Percentiles rank a stretch among this genome's conserved stretches.
These are phyloP conservation scores for Botrytis galanthina DNA, from an alignment of 2,329 filamentous ascomycete genomes.

Conservation along the genomic window DNA sequence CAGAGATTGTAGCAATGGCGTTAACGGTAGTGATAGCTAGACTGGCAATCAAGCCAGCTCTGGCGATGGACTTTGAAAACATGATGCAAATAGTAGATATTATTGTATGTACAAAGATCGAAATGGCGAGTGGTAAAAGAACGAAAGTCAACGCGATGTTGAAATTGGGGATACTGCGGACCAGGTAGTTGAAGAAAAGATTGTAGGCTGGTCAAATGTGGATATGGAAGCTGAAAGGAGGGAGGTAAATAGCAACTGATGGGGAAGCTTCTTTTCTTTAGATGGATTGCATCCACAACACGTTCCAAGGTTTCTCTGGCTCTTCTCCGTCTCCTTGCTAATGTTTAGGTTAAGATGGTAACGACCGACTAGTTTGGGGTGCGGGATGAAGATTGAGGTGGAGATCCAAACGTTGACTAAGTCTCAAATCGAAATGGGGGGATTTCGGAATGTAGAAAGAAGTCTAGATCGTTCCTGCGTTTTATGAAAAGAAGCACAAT, in stretches of 20 bases:
- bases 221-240: not conserved
- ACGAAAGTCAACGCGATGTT: conserved; percentile 1
- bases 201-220: conserved; percentile 3
- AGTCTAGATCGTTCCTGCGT: conserved; percentile 8
- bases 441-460: not conserved
- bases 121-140: conserved; percentile 5
- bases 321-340: not conserved
- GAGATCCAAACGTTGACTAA: not conserved
- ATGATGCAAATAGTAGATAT: conserved; percentile 24
- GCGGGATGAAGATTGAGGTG: conserved; percentile 4
- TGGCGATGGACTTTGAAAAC: conserved; percentile 31
- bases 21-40: conserved; percentile 31
- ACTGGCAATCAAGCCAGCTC: conserved; percentile 31
- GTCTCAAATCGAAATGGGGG: not conserved
- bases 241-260: not conserved
- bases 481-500: not conserved
- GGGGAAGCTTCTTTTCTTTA: conserved; percentile 2
- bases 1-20: conserved; percentile 49
- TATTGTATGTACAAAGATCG: conserved; percentile 17
- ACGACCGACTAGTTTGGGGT: not conserved
- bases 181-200: conserved; percentile 9
- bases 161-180: not conserved
- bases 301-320: not conserved
- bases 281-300: conserved; percentile 6
- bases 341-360: not conserved